phyloP scores from a whole-genome alignment of 2,329 filamentous ascomycete species.

The Phialophora verrucosa region DNA sequence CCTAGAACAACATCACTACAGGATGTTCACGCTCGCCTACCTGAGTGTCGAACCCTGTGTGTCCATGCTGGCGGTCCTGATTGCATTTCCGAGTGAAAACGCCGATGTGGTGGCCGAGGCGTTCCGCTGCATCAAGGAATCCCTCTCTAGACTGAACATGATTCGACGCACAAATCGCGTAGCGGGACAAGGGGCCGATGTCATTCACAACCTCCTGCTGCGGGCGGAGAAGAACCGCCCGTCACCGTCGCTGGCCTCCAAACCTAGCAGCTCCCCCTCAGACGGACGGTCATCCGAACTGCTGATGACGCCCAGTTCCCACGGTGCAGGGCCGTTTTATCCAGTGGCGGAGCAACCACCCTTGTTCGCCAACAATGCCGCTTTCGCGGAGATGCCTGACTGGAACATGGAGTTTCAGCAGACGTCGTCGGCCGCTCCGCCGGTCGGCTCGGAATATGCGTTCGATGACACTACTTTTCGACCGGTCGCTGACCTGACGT shows the following conservation, averaged over 20 bases:
- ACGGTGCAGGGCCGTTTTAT: slow-evolving; percentile 4
- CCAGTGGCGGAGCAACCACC: slow-evolving; percentile 4
- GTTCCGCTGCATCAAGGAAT: slow-evolving; percentile 18
- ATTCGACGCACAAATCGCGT: slow-evolving; percentile 22
- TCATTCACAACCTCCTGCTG: slow-evolving; percentile 24
- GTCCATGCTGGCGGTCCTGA: slow-evolving; percentile 25
- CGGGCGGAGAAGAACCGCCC: slow-evolving; percentile 27
- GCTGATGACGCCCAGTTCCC: slow-evolving; percentile 15
- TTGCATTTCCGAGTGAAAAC: slow-evolving; percentile 21
- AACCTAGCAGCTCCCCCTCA: slow-evolving; percentile 3
- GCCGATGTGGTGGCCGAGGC: slow-evolving; percentile 14
- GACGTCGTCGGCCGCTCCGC: background rate
- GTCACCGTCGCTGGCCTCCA: slow-evolving; percentile 1
- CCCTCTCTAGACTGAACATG: slow-evolving; percentile 16
- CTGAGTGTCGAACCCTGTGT: slow-evolving; percentile 20
- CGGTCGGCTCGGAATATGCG: slow-evolving; percentile 3
- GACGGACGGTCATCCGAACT: slow-evolving; percentile 10
- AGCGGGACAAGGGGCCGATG: slow-evolving; percentile 24
- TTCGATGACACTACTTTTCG: slow-evolving; percentile 19
- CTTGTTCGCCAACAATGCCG: slow-evolving; percentile 1
- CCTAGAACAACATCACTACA: slow-evolving; percentile 18
- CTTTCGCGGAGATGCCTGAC: slow-evolving; percentile 7
- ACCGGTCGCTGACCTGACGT: slow-evolving; percentile 18
- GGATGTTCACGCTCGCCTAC: slow-evolving; percentile 23
- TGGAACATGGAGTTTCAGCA: slow-evolving; percentile 16